Base-by-base conservation (phyloP, 352 stramenopile species). In the Albugo laibachii region DNA sequence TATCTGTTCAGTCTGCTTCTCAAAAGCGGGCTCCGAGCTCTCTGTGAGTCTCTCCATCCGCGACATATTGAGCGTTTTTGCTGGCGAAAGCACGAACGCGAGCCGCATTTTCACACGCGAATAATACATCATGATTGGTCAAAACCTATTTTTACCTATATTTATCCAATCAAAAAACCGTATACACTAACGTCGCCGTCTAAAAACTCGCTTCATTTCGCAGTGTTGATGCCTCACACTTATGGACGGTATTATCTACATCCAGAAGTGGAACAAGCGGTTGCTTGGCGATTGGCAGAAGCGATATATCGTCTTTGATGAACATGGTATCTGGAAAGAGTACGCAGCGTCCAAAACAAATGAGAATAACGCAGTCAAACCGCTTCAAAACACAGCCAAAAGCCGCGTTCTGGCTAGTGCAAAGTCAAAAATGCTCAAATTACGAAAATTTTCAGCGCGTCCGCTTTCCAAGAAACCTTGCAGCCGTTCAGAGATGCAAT, bases 61-160 rank as follows among this genome's bases (percentile, higher is more conserved):
- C 15, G 69, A 58, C 61, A 87, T 65, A 49, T 89, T 74, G 41
- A 95, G 59, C 24, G 80, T 93, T 69, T 95, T 95, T 24, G 83
- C 81, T 13, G 83, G 83, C 27, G 83, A 95, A 38, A 95, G 63
- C 56, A 95, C 57, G 21, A 79, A 84, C 36, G 89, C 49, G 13
- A 94, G 50, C 5, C 66, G 64, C 15, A 59, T n/a, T n/a, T n/a
- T n/a, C n/a, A n/a, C n/a, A n/a, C n/a, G n/a, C n/a, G n/a, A n/a
- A n/a, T 55, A 13, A 55, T 51, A 8, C 38, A 24, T 43, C 16
- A 10, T 43, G 38, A 31, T 31, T 31, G 24, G 24, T 31, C 24
- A 31, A 31, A 31, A 31, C 8, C 24, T 8, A 31, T 31, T 31
- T 31, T 8, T 31, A 8, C 24, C 3, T 31, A 31, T 31, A 31